Percentiles rank a stretch among this genome's conserved stretches.
Conservation (phyloP, 192 early-diverging fungal genomes). For the Entomortierella lignicola region DNA sequence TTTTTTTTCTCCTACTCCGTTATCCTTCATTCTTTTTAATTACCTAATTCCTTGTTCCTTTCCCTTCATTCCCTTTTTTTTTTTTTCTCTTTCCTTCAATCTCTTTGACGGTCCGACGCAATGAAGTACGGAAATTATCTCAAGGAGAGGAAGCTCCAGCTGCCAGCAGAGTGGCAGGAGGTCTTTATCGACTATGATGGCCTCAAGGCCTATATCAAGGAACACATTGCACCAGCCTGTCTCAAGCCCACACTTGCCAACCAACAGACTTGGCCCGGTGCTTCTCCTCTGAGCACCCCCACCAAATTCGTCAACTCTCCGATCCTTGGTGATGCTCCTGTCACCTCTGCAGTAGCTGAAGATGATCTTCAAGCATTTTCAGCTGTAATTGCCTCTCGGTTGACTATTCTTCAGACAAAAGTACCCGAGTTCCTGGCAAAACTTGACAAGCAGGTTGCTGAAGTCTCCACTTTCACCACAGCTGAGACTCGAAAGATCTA, state of each 20-base stretch:
- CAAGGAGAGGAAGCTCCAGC: conserved; percentile 68
- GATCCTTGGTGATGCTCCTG: conserved; percentile 45
- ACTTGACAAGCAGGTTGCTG: conserved; percentile 75
- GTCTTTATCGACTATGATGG: conserved; percentile 78
- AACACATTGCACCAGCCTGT: conserved; percentile 63
- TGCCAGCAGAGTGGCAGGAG: conserved; percentile 73
- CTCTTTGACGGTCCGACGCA: neutral
- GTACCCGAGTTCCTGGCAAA: conserved; percentile 76
- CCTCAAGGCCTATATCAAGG: conserved; percentile 77
- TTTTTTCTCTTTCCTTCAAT: neutral
- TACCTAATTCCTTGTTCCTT: neutral
- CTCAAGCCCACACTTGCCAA: conserved; percentile 61
- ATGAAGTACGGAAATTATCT: conserved; percentile 86
- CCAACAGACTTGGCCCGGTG: conserved; percentile 54
- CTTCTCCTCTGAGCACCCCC: conserved; percentile 65
- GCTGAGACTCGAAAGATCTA: conserved; percentile 46
- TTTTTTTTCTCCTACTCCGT: neutral
- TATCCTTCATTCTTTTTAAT: neutral
- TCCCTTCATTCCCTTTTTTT: neutral
- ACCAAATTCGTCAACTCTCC: conserved; percentile 55
- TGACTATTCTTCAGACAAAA: conserved; percentile 65
- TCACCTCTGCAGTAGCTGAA: conserved; percentile 19
- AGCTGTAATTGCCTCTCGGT: conserved; percentile 63
- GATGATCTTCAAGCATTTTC: conserved; percentile 65
- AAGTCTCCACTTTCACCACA: conserved; percentile 63